phyloP scores from a whole-genome alignment of 768 basidiomycete genomes.

The Botryobasidium botryosum region DNA sequence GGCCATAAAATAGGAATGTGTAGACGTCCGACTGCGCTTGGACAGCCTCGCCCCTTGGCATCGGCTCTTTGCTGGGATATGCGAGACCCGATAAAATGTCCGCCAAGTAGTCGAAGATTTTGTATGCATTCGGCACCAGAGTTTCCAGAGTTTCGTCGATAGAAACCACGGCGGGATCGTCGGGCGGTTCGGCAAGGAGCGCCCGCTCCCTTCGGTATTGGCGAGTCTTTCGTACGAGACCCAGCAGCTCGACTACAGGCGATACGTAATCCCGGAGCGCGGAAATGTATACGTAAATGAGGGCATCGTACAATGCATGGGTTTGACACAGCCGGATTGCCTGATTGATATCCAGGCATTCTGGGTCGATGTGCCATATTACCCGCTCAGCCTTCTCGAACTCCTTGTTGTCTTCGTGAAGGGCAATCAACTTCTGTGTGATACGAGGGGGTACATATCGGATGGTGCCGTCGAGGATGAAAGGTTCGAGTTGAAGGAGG shows the following conservation, averaged over 20 bases:
- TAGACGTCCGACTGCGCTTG: constrained; percentile 63
- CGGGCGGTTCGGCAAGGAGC: constrained; percentile 11
- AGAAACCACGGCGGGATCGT: constrained; percentile 23
- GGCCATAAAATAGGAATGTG: constrained; percentile 67
- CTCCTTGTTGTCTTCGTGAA: constrained; percentile 54
- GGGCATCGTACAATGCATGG: constrained; percentile 76
- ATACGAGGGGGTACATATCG: constrained; percentile 69
- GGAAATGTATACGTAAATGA: constrained; percentile 85
- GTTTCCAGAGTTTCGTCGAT: no score
- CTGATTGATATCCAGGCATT: constrained; percentile 85
- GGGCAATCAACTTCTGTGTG: constrained; percentile 62
- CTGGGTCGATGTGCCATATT: constrained; percentile 92
- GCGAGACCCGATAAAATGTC: constrained; percentile 64
- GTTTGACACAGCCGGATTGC: constrained; percentile 71
- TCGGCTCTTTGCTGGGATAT: constrained; percentile 68
- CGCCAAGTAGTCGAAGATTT: constrained; percentile 78
- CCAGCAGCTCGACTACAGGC: constrained; percentile 72
- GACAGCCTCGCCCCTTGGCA: constrained; percentile 45
- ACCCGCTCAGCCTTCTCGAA: constrained; percentile 69
- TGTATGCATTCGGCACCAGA: constrained; percentile 63
- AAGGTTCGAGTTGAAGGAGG: constrained; percentile 62
- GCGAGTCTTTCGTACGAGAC: constrained; percentile 52
- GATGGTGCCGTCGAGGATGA: constrained; percentile 60
- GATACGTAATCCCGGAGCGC: constrained; percentile 79
- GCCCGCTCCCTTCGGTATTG: constrained; percentile 26